These are phyloP conservation scores for Moniliophthora roreri DNA, from an alignment of 1,284 basidiomycete genomes.

Conservation along the genomic window DNA sequence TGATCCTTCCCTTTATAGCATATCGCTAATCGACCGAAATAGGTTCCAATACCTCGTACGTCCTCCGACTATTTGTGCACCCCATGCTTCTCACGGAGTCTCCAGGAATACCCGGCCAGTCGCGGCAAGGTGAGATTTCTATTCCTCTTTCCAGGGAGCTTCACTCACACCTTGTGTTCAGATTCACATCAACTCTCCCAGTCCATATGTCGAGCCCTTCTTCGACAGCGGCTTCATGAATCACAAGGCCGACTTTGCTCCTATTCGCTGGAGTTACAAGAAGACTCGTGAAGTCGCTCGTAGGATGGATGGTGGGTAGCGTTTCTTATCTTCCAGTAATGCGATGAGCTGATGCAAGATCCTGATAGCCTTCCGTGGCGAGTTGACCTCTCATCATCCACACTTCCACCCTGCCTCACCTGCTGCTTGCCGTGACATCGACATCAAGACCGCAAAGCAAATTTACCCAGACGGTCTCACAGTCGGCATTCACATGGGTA, in stretches of 20 bases:
- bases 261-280: slow-evolving; percentile 76
- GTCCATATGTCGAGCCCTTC: slow-evolving; percentile 62
- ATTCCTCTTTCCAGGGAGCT: not conserved
- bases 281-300: slow-evolving; percentile 71
- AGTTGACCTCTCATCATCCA: slow-evolving; percentile 71
- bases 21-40: slow-evolving; percentile 4
- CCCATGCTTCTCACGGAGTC: not conserved
- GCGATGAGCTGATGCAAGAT: slow-evolving; percentile 3
- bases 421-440: slow-evolving; percentile 59
- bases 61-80: not conserved
- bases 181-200: slow-evolving; percentile 63
- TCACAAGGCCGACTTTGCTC: slow-evolving; percentile 74
- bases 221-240: slow-evolving; percentile 78
- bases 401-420: slow-evolving; percentile 70
- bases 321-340: not conserved
- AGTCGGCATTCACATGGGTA: slow-evolving; percentile 72
- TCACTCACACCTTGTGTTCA: slow-evolving; percentile 21
- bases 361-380: slow-evolving; percentile 59
- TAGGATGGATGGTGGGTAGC: slow-evolving; percentile 60
- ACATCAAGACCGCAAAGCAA: slow-evolving; percentile 67
- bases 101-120: slow-evolving; percentile 61
- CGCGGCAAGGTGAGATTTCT: slow-evolving; percentile 51
- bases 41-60: slow-evolving; percentile 68
- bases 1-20: not conserved
- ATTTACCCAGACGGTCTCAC: slow-evolving; percentile 60